A percentile compares a stretch with the other conserved stretches of the same genome.
Conservation (phyloP, 139 green algal genomes). For the Microglena sp. region DNA sequence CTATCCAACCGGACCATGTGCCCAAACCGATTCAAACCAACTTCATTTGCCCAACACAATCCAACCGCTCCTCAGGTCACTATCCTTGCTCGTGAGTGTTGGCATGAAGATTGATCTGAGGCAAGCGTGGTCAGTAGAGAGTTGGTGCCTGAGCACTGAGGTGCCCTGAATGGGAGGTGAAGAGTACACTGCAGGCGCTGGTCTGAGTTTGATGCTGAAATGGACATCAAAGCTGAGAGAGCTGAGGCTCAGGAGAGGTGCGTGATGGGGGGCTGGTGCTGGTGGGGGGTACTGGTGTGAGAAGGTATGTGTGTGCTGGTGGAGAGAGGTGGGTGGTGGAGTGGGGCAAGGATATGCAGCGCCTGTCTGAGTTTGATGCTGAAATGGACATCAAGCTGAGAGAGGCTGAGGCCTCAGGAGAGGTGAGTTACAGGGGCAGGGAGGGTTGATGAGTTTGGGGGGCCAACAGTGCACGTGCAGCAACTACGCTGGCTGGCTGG, state of each 20-base stretch:
- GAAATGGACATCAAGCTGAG: conserved; percentile 78
- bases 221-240: conserved; percentile 67
- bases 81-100: conserved; percentile 72
- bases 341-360: no score
- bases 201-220: conserved; percentile 81
- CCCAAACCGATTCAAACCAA: neutral
- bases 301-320: no score
- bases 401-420: conserved; percentile 65
- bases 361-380: conserved; percentile 79
- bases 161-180: conserved; percentile 25
- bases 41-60: neutral
- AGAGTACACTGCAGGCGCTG: conserved; percentile 77
- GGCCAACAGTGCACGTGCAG: no score
- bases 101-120: conserved; percentile 79
- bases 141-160: conserved; percentile 76
- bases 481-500: no score
- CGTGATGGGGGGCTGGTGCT: no score
- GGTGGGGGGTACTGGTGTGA: no score
- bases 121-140: conserved; percentile 76
- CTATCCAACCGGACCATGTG: no score
- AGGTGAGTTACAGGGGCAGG: no score
- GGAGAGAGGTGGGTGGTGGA: no score
- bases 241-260: conserved; percentile 72
- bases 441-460: no score
- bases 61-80: conserved; percentile 31